These are phyloP conservation scores for Amphibolis antarctica DNA, from an alignment of 106 monocot species.

Conservation along the genomic window DNA sequence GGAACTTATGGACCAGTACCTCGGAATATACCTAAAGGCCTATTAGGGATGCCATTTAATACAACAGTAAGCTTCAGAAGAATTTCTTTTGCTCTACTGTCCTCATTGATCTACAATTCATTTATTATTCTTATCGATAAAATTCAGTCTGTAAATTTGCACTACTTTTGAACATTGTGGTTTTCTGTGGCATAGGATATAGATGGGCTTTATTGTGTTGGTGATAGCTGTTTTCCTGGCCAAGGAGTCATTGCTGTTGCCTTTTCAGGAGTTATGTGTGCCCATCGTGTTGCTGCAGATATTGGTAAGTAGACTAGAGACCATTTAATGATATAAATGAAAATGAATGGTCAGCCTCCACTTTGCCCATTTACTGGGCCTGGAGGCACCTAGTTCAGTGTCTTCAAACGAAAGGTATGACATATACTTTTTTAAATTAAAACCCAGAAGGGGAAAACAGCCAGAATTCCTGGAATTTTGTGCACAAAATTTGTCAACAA, in stretches of 20 bases:
- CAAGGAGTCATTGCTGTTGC: conserved; percentile 99
- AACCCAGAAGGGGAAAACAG: not conserved
- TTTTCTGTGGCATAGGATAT: conserved; percentile 42
- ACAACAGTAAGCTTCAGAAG: conserved; percentile 49
- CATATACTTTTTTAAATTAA: not conserved
- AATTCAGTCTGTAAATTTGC: not conserved
- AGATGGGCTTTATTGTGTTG: conserved; percentile 88
- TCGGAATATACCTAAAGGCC: conserved; percentile 64
- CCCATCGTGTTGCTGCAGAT: conserved; percentile 98
- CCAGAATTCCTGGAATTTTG: not conserved
- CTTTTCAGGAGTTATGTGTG: conserved; percentile 97
- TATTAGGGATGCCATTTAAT: conserved; percentile 95
- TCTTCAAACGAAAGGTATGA: not conserved
- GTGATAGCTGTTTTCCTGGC: conserved; percentile 97
- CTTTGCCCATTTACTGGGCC: not conserved
- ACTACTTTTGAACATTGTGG: not conserved
- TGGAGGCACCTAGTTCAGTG: not conserved
- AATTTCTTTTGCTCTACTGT: too few species aligned
- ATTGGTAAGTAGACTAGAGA: conserved; percentile 48
- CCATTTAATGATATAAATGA: not conserved
- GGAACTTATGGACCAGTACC: conserved; percentile 99
- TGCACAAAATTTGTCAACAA: too few species aligned
- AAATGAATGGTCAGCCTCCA: too few species aligned
- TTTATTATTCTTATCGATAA: not conserved
- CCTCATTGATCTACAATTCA: not conserved